Base-by-base conservation (phyloP, 2,329 filamentous ascomycete species). In the Ceratocystis huliohia region DNA sequence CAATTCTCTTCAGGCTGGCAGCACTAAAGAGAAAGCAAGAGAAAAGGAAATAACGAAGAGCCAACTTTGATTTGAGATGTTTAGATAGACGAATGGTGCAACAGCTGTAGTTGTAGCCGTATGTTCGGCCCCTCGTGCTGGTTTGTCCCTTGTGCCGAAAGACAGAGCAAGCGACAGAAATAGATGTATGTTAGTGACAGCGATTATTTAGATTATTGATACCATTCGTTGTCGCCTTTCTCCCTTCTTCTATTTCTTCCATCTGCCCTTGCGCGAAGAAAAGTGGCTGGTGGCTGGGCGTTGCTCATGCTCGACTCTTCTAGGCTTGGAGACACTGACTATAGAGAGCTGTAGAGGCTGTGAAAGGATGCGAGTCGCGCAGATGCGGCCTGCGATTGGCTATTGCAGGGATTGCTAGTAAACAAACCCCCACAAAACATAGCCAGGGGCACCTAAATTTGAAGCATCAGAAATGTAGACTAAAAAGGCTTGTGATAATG, bases 361-460 rank as follows among this genome's bases (percentile, higher is more conserved):
- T 41, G 33, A 63, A 22, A 65, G 63, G 63, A 61, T 68, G n/a
- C 44, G 45, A 56, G 63, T 59, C 45, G 50, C 48, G 37, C 57
- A 45, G 57, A 10, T 28, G 44, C 22, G 8, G 30, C 17, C 57
- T 33, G 37, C 65, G 63, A 67, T 67, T 67, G 66, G 66, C 41
- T 61, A 41, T 22, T 13, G 41, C 57, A 37, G 65, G 59, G 59
- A 41, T 46, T 28, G 59, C 57, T 46, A 67, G 66, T 65, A 68
- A 68, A 65, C 66, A 68, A 68, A 68, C 61, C 57, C 33, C 66
- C 63, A 66, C 63, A 68, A 59, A 17, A 65, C 8, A 33, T 15
- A 68, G 22, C 48, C 30, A 62, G 37, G 20, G 28, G 61, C 37
- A 62, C 33, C 61, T 3, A 62, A 28, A 22, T 50, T 41, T 57